Evolutionary conservation across 73 alveolate genomes (phyloP).

Genomic region (Paramecium tetraurelia): DNA sequence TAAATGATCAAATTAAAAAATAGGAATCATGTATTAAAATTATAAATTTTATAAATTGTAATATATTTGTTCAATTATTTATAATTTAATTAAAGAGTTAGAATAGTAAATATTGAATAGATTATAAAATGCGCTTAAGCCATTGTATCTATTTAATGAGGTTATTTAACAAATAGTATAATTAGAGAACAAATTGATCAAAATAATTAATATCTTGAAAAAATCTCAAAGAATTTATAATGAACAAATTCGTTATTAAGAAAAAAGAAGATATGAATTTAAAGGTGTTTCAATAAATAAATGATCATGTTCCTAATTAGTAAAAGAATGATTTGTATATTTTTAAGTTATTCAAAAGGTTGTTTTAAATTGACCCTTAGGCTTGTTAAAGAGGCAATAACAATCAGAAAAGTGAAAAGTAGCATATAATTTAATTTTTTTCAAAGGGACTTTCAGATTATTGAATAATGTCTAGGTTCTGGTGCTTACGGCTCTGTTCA

Average conservation of each 20-base stretch:
- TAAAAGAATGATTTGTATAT: neutral
- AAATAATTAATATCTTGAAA: neutral
- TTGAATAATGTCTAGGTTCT: constrained; percentile 63
- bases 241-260: neutral
- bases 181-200: neutral
- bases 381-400: neutral
- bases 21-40: neutral
- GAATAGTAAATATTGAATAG: neutral
- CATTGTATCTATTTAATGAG: neutral
- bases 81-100: neutral
- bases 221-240: neutral
- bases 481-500: constrained; percentile 83
- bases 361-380: neutral
- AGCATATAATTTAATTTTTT: neutral
- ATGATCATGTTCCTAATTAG: neutral
- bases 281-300: neutral
- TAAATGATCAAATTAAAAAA: neutral
- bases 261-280: neutral
- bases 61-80: neutral
- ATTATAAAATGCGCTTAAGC: neutral
- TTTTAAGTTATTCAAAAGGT: neutral
- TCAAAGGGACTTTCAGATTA: constrained; percentile 1
- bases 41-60: neutral
- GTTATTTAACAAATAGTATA: neutral
- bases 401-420: neutral